A percentile compares a stretch with the other conserved stretches of the same genome.
Conservation (phyloP, 2,329 filamentous ascomycete species). For the Dryadomyces quercivorus region DNA sequence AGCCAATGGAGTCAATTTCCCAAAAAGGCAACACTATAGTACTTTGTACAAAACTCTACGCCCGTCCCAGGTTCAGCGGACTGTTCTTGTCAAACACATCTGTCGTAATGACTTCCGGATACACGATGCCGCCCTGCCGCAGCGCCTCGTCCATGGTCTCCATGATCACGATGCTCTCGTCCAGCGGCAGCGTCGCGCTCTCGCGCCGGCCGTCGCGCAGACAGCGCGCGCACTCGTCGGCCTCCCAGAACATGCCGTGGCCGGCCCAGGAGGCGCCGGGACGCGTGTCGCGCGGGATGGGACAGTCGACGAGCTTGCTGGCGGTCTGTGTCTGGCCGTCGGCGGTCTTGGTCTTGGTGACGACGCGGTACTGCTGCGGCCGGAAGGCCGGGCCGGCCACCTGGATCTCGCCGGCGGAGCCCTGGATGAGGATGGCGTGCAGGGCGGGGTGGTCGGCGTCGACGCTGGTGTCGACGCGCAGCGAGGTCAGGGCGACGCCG, state of each 20-base stretch:
- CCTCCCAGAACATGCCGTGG: constrained; percentile 65
- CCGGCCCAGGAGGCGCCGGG: constrained; percentile 33
- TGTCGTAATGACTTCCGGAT: constrained; percentile 43
- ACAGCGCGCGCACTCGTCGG: constrained; percentile 27
- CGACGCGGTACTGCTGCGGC: constrained; percentile 52
- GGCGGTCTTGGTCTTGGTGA: constrained; percentile 31
- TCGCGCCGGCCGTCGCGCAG: constrained; percentile 66
- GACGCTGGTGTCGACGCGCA: constrained; percentile 51
- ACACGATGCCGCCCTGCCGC: constrained; percentile 38
- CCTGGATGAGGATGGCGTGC: constrained; percentile 68
- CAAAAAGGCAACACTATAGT: neutral
- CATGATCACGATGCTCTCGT: constrained; percentile 79
- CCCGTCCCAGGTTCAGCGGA: constrained; percentile 45
- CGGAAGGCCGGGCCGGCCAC: constrained; percentile 61
- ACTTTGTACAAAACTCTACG: too few species aligned
- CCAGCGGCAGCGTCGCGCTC: constrained; percentile 56
- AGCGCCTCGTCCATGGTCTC: constrained; percentile 50
- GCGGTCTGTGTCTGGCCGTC: neutral
- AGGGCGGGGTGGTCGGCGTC: constrained; percentile 46
- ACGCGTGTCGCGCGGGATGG: constrained; percentile 37
- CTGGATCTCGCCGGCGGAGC: constrained; percentile 70
- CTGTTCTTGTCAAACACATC: constrained; percentile 47
- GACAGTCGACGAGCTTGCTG: constrained; percentile 31
- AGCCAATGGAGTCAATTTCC: neutral
- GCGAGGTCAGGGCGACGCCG: constrained; percentile 56